Evolutionary conservation across 768 basidiomycete genomes (phyloP).

Genomic region (Cubamyces lactineus): DNA sequence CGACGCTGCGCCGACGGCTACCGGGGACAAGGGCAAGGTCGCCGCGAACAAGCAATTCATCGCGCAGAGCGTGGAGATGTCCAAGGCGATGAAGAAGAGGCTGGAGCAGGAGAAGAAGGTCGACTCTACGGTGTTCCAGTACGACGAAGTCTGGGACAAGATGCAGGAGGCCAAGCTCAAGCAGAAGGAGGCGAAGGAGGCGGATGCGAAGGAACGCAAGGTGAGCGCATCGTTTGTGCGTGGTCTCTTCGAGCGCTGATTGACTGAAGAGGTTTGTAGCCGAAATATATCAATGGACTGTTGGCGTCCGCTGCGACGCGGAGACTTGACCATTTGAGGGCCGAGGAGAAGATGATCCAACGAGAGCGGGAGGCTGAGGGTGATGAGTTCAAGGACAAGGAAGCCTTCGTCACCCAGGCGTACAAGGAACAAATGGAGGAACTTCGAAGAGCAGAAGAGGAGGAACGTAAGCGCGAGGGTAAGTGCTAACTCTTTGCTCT

Average conservation of each 20-base stretch:
- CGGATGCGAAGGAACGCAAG: constrained; percentile 77
- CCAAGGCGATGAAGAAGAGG: constrained; percentile 67
- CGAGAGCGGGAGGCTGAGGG: constrained; percentile 91
- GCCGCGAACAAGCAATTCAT: constrained; percentile 56
- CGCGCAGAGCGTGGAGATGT: constrained; percentile 61
- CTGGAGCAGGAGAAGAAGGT: constrained; percentile 80
- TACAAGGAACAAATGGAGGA: constrained; percentile 97
- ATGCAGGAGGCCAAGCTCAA: constrained; percentile 86
- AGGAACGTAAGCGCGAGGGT: constrained; percentile 91
- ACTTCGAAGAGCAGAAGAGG: constrained; percentile 87
- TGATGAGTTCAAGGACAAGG: constrained; percentile 92
- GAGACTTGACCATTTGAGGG: constrained; percentile 84
- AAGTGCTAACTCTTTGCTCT: constrained; percentile 28
- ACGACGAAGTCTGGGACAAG: constrained; percentile 94
- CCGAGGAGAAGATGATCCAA: constrained; percentile 98
- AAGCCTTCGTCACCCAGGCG: constrained; percentile 95
- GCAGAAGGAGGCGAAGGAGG: constrained; percentile 78
- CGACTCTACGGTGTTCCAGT: constrained; percentile 87
- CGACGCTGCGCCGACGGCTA: constrained; percentile 52
- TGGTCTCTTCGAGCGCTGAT: constrained; percentile 21
- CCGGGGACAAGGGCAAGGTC: constrained; percentile 42
- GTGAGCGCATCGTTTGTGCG: constrained; percentile 44
- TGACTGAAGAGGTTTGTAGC: constrained; percentile 49
- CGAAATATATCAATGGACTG: constrained; percentile 89
- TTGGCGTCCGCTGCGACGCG: constrained; percentile 84